phyloP scores from a whole-genome alignment of 2,329 filamentous ascomycete genomes.

The Dactylellina leptospora region DNA sequence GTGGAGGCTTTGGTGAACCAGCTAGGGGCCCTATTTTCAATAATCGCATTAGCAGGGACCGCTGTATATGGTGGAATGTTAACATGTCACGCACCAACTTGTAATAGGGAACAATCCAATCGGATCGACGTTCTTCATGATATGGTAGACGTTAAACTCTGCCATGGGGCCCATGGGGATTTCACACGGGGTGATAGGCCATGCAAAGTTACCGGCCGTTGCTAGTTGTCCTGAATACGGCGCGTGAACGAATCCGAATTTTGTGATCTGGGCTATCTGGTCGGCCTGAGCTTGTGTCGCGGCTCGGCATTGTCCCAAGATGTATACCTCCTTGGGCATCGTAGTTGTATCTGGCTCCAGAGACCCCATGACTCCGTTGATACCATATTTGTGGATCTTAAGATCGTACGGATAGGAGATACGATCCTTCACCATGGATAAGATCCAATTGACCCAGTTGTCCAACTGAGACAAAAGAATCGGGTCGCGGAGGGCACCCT shows the following conservation, averaged over 20 bases:
- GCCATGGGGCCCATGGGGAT: conserved; percentile 61
- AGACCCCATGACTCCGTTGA: conserved; percentile 59
- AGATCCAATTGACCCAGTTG: conserved; percentile 59
- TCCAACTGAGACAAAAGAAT: conserved; percentile 63
- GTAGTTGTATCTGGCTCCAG: conserved; percentile 56
- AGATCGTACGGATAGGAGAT: conserved; percentile 60
- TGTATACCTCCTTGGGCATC: conserved; percentile 62
- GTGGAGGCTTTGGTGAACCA: not conserved
- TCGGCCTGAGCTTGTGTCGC: conserved; percentile 63
- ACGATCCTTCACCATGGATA: conserved; percentile 56
- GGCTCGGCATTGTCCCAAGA: conserved; percentile 65
- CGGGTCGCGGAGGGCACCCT: conserved; percentile 64
- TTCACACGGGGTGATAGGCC: conserved; percentile 61
- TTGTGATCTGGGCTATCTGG: conserved; percentile 61
- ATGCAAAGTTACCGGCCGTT: conserved; percentile 66
- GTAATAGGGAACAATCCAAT: conserved; percentile 51
- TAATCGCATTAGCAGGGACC: not conserved
- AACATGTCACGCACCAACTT: conserved; percentile 4
- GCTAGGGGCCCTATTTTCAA: conserved; percentile 13
- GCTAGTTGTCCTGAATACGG: conserved; percentile 66
- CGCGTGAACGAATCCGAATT: conserved; percentile 63
- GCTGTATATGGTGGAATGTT: too few relatives aligned
- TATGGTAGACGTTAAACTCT: conserved; percentile 65
- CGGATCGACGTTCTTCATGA: conserved; percentile 61
- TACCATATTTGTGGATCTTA: conserved; percentile 64